phyloP scores from a whole-genome alignment of 2,329 filamentous ascomycete species.

The Exophiala alcalophila region DNA sequence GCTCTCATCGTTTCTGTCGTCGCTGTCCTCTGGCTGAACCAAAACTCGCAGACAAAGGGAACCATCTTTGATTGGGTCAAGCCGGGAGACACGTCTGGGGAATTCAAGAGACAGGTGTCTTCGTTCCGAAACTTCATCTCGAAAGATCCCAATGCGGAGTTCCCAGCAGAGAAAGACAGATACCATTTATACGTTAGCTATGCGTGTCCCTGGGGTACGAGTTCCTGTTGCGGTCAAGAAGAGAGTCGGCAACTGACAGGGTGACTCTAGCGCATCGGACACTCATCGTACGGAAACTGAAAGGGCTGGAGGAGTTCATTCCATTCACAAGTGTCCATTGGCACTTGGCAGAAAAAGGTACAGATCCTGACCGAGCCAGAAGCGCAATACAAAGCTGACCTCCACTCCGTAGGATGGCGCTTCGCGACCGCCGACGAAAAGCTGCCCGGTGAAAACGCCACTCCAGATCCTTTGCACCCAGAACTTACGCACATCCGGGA shows the following conservation, averaged over 20 bases:
- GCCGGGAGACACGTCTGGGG: constrained; percentile 65
- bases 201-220: constrained; percentile 79
- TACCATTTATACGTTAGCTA: constrained; percentile 97
- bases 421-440: constrained; percentile 67
- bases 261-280: constrained; percentile 66
- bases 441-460: constrained; percentile 54
- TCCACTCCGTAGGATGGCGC: constrained; percentile 65
- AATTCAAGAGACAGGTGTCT: constrained; percentile 87
- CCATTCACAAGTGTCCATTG: constrained; percentile 82
- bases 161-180: constrained; percentile 78
- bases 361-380: constrained; percentile 26
- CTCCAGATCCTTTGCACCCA: constrained; percentile 58
- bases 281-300: constrained; percentile 82
- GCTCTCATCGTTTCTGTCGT: constrained; percentile 15
- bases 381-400: not conserved
- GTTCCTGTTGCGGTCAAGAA: not conserved
- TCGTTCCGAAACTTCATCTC: constrained; percentile 80
- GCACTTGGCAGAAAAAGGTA: constrained; percentile 71
- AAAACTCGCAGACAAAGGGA: constrained; percentile 28
- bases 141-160: constrained; percentile 66
- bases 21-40: constrained; percentile 11
- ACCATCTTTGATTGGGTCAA: constrained; percentile 83
- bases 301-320: constrained; percentile 85
- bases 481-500: constrained; percentile 71
- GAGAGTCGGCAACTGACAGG: constrained; percentile 7